Conservation (phyloP, 2,329 filamentous ascomycete genomes). For the Macroventuria anomochaeta region DNA sequence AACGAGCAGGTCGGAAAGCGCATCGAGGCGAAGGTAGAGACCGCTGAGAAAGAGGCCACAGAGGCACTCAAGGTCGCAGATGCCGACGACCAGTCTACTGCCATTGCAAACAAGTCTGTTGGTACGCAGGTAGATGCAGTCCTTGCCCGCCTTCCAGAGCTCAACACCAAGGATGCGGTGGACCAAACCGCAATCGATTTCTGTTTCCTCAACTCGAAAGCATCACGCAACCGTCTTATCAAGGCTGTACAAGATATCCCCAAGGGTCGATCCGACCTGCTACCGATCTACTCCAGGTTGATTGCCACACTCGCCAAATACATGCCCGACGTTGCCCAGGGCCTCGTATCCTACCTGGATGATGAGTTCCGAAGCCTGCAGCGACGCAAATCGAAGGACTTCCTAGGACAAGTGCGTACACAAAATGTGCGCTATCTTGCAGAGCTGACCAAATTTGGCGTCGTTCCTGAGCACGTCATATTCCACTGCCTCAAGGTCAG, state of each 20-base stretch:
- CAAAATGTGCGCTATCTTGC: conserved; percentile 97
- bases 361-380: conserved; percentile 97
- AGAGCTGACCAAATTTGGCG: conserved; percentile 96
- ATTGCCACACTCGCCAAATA: conserved; percentile 93
- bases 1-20: conserved; percentile 87
- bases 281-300: conserved; percentile 90
- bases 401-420: conserved; percentile 89
- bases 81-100: conserved; percentile 83
- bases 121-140: conserved; percentile 95
- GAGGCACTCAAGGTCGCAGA: conserved; percentile 60
- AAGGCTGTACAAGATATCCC: conserved; percentile 94
- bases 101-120: conserved; percentile 96
- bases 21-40: conserved; percentile 55
- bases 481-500: conserved; percentile 99
- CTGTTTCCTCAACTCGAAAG: conserved; percentile 97
- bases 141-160: conserved; percentile 83
- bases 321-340: conserved; percentile 92
- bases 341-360: conserved; percentile 88
- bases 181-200: conserved; percentile 96
- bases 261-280: conserved; percentile 87
- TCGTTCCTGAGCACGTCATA: conserved; percentile 97
- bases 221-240: conserved; percentile 89
- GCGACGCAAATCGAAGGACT: conserved; percentile 96
- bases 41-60: conserved; percentile 51
- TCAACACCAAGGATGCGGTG: conserved; percentile 88